Conservation (phyloP, 495 filamentous ascomycete species). For the Gamarada debralockiae region DNA sequence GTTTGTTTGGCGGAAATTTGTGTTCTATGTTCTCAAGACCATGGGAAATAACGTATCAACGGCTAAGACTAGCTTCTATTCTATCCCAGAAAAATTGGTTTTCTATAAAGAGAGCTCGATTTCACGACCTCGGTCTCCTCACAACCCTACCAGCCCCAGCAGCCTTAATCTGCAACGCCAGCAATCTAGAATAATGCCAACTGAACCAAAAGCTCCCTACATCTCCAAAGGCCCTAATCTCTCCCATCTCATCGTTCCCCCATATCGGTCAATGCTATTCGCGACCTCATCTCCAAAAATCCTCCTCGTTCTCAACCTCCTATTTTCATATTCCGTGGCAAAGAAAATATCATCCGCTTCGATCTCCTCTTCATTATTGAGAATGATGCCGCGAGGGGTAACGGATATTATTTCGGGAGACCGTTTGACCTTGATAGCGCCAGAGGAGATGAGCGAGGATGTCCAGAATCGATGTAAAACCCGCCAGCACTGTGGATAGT, state of each 20-base stretch:
- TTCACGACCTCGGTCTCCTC: no score
- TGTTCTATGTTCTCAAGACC: no score
- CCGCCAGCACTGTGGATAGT: conserved; percentile 59
- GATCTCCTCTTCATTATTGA: conserved; percentile 52
- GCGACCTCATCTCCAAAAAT: conserved; percentile 60
- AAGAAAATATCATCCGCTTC: conserved; percentile 61
- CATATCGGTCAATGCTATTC: conserved; percentile 54
- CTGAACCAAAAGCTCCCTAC: conserved; percentile 54
- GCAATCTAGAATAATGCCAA: no score
- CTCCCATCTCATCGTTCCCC: conserved; percentile 61
- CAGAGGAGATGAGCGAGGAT: conserved; percentile 52
- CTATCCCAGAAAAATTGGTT: no score
- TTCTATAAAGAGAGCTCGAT: no score
- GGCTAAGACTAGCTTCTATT: no score
- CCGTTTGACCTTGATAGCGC: conserved; percentile 54
- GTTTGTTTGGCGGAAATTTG: no score
- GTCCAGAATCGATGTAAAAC: conserved; percentile 61
- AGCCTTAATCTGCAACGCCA: no score
- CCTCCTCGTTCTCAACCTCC: conserved; percentile 42
- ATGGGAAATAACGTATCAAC: no score
- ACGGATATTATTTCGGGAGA: background rate
- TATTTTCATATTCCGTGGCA: conserved; percentile 65
- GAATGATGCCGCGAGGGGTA: conserved; percentile 38
- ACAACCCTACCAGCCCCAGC: no score
- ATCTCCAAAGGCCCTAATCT: conserved; percentile 61